Percentiles rank a stretch among this genome's conserved stretches.
Conservation (phyloP, 257 asterid genomes). For the Nicotiana tomentosiformis region DNA sequence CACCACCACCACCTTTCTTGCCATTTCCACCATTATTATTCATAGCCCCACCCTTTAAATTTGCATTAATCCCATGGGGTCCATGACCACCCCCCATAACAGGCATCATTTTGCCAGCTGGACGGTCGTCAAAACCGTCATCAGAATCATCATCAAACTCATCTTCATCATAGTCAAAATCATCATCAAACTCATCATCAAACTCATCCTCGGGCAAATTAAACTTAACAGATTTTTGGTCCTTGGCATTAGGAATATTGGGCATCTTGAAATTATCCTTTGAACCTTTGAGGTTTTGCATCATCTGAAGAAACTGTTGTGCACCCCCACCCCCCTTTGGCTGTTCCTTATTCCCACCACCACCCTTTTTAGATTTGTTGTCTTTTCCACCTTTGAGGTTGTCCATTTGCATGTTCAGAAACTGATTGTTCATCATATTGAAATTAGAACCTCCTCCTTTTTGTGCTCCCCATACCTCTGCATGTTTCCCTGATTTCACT, state of each 20-base stretch:
- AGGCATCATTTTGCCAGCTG: constrained; percentile 19
- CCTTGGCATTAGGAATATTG: constrained; percentile 39
- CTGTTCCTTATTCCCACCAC: constrained; percentile 29
- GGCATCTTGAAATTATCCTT: neutral
- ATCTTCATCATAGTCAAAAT: neutral
- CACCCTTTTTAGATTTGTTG: constrained; percentile 35
- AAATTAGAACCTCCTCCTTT: constrained; percentile 29
- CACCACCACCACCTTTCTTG: constrained; percentile 39
- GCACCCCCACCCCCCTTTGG: constrained; percentile 22
- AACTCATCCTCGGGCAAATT: constrained; percentile 41
- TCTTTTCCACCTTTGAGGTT: constrained; percentile 37
- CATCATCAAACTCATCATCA: constrained; percentile 27
- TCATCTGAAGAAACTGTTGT: constrained; percentile 20
- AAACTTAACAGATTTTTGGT: constrained; percentile 56
- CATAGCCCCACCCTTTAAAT: constrained; percentile 22
- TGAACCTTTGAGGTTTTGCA: constrained; percentile 8
- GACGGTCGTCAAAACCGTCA: constrained; percentile 27
- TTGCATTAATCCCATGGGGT: constrained; percentile 15
- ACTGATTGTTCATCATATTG: constrained; percentile 28
- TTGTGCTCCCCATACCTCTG: constrained; percentile 50
- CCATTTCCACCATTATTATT: constrained; percentile 24
- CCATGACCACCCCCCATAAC: constrained; percentile 17
- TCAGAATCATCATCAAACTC: constrained; percentile 20
- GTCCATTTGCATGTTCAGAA: constrained; percentile 42
- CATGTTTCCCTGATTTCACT: constrained; percentile 64